A percentile compares a stretch with the other conserved stretches of the same genome.
These are phyloP conservation scores for Annulohypoxylon truncatum DNA, from an alignment of 2,329 filamentous ascomycete species.

Conservation along the genomic window DNA sequence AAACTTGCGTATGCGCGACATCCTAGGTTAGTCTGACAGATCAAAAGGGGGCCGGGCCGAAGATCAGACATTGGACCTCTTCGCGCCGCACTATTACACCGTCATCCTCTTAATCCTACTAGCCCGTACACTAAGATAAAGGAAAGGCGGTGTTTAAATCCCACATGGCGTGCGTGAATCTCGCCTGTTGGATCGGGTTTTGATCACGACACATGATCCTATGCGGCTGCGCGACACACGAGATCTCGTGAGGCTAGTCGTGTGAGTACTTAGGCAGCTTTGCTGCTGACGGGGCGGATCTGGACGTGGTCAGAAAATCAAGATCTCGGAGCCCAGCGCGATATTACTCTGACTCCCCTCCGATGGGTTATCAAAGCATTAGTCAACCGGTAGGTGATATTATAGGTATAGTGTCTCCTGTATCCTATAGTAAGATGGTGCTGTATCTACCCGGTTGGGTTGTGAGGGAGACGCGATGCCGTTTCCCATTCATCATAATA, in stretches of 20 bases:
- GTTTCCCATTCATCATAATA: slow-evolving; percentile 34
- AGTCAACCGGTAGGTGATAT: slow-evolving; percentile 12
- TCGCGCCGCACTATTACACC: slow-evolving; percentile 37
- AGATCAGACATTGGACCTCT: slow-evolving; percentile 33
- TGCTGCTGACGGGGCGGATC: slow-evolving; percentile 21
- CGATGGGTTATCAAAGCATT: slow-evolving; percentile 23
- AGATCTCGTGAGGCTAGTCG: slow-evolving; percentile 33
- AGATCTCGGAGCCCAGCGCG: slow-evolving; percentile 33
- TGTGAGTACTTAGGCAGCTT: slow-evolving; percentile 20
- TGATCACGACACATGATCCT: slow-evolving; percentile 35
- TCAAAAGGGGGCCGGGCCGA: slow-evolving; percentile 38
- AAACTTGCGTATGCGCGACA: slow-evolving; percentile 34
- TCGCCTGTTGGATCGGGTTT: slow-evolving; percentile 17
- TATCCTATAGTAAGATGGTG: slow-evolving; percentile 9
- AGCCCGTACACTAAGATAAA: slow-evolving; percentile 9
- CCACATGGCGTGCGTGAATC: slow-evolving; percentile 15
- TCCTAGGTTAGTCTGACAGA: slow-evolving; percentile 31
- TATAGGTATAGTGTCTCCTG: background rate
- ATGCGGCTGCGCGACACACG: slow-evolving; percentile 37
- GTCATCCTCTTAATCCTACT: slow-evolving; percentile 35
- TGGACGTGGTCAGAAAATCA: slow-evolving; percentile 23
- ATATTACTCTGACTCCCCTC: slow-evolving; percentile 26
- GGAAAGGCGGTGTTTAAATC: slow-evolving; percentile 13
- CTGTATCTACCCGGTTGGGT: slow-evolving; percentile 36
- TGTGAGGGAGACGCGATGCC: slow-evolving; percentile 20